These are phyloP conservation scores for Aquanectria penicillioides DNA, from an alignment of 2,329 filamentous ascomycete species.

Conservation along the genomic window DNA sequence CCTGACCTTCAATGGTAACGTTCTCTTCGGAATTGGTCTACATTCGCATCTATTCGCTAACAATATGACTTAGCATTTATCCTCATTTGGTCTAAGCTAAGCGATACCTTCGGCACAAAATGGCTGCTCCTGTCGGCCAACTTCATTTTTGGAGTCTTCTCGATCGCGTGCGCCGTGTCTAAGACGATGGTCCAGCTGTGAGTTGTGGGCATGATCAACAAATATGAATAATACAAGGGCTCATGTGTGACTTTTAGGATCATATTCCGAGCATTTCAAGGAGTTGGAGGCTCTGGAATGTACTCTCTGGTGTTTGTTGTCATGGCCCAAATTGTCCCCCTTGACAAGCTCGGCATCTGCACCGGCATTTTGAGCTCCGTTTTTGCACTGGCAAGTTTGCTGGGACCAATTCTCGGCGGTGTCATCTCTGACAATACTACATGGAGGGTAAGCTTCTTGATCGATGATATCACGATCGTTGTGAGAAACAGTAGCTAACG, in stretches of 20 bases:
- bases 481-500: neutral
- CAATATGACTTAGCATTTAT: neutral
- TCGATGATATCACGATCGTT: too few relatives aligned
- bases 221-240: neutral
- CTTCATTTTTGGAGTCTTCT: slow-evolving; percentile 5
- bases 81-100: slow-evolving; percentile 11
- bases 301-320: slow-evolving; percentile 12
- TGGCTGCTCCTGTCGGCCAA: neutral
- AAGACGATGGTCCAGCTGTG: slow-evolving; percentile 15
- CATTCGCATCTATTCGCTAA: neutral
- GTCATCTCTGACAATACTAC: slow-evolving; percentile 9
- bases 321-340: slow-evolving; percentile 7
- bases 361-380: slow-evolving; percentile 11
- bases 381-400: slow-evolving; percentile 10
- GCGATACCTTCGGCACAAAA: slow-evolving; percentile 12
- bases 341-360: slow-evolving; percentile 13
- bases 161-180: slow-evolving; percentile 4
- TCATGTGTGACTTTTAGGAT: neutral
- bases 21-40: neutral
- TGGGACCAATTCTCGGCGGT: slow-evolving; percentile 7
- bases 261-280: slow-evolving; percentile 13
- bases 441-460: neutral
- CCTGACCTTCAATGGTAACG: slow-evolving; percentile 4
- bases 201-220: neutral
- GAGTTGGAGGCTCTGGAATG: slow-evolving; percentile 17